Base-by-base conservation (phyloP, 169 alveolate species). In the Cryptosporidium sp. region DNA sequence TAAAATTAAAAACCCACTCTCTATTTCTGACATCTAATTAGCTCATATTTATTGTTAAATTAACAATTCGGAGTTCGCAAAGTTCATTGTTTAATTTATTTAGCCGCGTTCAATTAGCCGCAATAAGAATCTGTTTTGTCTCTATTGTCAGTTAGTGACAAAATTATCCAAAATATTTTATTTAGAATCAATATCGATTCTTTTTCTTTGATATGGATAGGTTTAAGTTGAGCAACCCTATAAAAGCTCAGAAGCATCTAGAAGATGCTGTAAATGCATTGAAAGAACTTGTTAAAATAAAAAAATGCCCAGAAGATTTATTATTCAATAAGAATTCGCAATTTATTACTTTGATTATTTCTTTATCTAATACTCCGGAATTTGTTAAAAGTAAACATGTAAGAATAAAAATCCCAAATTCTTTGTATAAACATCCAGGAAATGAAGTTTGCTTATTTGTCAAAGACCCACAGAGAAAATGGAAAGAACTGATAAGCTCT, bases 391-490 rank as follows among this genome's bases (percentile, higher is more conserved):
- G 89, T 29, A 80, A 80, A 31, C 89, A 80, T 6, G 69, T 80
- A 7, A 31, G 33, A 7, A 62, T 80, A 18, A 65, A 80, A 23
- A 42, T 80, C 6, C 62, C 89, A 14, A 80, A 80, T 29, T 45
- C 80, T 4, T 21, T 80, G 18, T 80, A 80, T 31, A 80, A 39
- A 14, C 39, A 71, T 23, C 80, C 72, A 1, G 26, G 39, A 16
- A 68, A 75, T 2, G 93, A 84, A 75, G 93, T 61, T 51, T 92
- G 94, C 52, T 58, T 92, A 68, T 70, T 92, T 14, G 94, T 92
- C 1, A 73, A 70, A 10, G 94, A 92, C 60, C 94, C 94, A 10
- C 94, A 92, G 71, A 58, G 93, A 23, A 92, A 92, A 87, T 92
- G 94, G 94, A 92, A 92, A 53, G 94, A 92, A 33, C 18, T 92